A percentile compares a stretch with the other conserved stretches of the same genome.
Evolutionary conservation across 2,329 filamentous ascomycete species (phyloP).

Genomic region (Fusarium hainanense): DNA sequence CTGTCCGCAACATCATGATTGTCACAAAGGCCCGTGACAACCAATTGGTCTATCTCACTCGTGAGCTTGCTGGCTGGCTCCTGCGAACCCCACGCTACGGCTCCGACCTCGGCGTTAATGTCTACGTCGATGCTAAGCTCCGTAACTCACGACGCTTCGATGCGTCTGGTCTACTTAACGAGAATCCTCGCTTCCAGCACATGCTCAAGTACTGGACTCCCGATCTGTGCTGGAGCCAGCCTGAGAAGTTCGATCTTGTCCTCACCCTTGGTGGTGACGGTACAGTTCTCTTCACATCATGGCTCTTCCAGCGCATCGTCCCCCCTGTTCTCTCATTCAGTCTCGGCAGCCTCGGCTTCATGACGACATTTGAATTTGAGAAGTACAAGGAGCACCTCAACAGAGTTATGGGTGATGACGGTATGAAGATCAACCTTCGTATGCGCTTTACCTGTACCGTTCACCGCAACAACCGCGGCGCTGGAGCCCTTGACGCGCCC

Average conservation of each 20-base stretch:
- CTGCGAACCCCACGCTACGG: conserved; percentile 90
- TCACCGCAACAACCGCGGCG: conserved; percentile 72
- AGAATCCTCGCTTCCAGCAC: conserved; percentile 79
- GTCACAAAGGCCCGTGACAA: conserved; percentile 98
- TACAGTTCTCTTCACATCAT: conserved; percentile 88
- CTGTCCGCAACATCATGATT: conserved; percentile 96
- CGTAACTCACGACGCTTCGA: conserved; percentile 89
- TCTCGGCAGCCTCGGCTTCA: conserved; percentile 85
- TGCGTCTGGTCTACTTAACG: conserved; percentile 74
- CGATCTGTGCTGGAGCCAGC: conserved; percentile 91
- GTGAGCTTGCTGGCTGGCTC: conserved; percentile 88
- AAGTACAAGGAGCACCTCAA: conserved; percentile 88
- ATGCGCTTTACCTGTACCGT: conserved; percentile 99
- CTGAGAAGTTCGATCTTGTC: conserved; percentile 95
- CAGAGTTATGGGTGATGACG: conserved; percentile 90
- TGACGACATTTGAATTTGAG: conserved; percentile 89
- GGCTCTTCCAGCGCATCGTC: conserved; percentile 91
- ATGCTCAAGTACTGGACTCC: conserved; percentile 98
- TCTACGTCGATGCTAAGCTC: conserved; percentile 98
- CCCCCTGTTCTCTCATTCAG: conserved; percentile 88
- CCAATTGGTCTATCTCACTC: conserved; percentile 86
- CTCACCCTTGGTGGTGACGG: conserved; percentile 88
- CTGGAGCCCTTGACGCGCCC: conserved; percentile 57
- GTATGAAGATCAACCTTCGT: conserved; percentile 96
- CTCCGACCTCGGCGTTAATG: conserved; percentile 89